phyloP scores from a whole-genome alignment of 495 filamentous ascomycete genomes.

The Hamigera avellanea region DNA sequence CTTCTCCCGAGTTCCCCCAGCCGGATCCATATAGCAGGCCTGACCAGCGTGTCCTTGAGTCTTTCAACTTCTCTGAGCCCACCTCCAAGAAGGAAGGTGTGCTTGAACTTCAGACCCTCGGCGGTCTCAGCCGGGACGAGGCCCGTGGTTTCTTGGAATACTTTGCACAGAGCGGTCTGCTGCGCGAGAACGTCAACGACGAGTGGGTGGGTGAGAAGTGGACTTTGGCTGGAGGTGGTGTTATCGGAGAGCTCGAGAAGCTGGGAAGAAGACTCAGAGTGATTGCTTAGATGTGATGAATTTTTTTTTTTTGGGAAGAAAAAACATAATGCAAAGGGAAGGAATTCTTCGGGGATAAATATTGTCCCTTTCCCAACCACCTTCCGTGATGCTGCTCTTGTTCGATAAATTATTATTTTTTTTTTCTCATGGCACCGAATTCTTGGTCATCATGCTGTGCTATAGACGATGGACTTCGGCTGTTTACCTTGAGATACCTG shows the following conservation, averaged over 20 bases:
- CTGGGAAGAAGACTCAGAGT: slow-evolving; percentile 40
- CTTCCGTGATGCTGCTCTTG: too few species aligned
- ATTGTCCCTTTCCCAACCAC: too few species aligned
- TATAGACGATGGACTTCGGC: too few species aligned
- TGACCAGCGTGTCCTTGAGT: slow-evolving; percentile 53
- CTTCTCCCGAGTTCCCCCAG: slow-evolving; percentile 33
- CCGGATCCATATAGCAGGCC: slow-evolving; percentile 52
- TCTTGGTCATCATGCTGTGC: too few species aligned
- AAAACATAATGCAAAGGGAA: too few species aligned
- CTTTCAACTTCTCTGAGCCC: slow-evolving; percentile 23
- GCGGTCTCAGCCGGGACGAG: slow-evolving; percentile 61
- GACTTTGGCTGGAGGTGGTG: slow-evolving; percentile 68
- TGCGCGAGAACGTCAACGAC: slow-evolving; percentile 59
- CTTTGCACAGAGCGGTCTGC: slow-evolving; percentile 75
- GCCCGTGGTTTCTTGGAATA: slow-evolving; percentile 81
- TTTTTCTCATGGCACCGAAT: too few species aligned
- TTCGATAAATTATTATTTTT: too few species aligned
- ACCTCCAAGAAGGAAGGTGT: slow-evolving; percentile 21
- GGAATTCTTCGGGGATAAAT: too few species aligned
- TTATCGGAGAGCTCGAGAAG: slow-evolving; percentile 74
- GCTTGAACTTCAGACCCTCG: slow-evolving; percentile 46
- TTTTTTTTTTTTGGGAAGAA: too few species aligned
- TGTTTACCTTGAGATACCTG: slow-evolving; percentile 7
- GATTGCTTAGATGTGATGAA: slow-evolving; percentile 6
- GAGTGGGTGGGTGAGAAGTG: slow-evolving; percentile 71